These are phyloP conservation scores for Boletus coccyginus DNA, from an alignment of 768 basidiomycete genomes.

Conservation along the genomic window DNA sequence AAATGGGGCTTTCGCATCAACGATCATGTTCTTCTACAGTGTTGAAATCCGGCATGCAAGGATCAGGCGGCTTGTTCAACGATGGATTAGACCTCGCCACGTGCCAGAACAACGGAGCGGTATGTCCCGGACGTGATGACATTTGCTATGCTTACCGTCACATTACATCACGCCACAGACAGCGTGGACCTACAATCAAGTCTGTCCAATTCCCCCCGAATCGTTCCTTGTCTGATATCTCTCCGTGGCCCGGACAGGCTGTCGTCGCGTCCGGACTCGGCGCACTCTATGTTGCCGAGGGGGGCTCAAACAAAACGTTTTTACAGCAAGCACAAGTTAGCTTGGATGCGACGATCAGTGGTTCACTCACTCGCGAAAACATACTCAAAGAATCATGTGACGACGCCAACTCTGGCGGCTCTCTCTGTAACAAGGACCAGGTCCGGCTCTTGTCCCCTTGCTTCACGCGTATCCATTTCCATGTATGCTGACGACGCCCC, in stretches of 20 bases:
- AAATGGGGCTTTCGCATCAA: background rate
- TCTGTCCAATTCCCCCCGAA: slow-evolving; percentile 11
- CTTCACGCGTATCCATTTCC: too few relatives aligned
- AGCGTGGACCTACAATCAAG: slow-evolving; percentile 61
- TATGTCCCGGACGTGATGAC: background rate
- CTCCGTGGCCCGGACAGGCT: slow-evolving; percentile 31
- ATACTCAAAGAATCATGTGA: slow-evolving; percentile 56
- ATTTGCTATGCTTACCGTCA: background rate
- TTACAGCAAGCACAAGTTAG: slow-evolving; percentile 51
- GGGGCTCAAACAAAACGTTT: slow-evolving; percentile 33
- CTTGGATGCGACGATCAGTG: slow-evolving; percentile 46
- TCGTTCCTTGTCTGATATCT: background rate
- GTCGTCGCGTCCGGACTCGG: slow-evolving; percentile 55
- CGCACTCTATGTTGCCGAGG: slow-evolving; percentile 41
- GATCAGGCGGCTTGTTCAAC: slow-evolving; percentile 30
- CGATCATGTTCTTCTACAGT: slow-evolving; percentile 16
- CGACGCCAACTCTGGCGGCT: slow-evolving; percentile 36
- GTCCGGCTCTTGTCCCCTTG: slow-evolving; percentile 6
- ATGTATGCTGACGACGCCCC: background rate
- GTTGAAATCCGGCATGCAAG: slow-evolving; percentile 28
- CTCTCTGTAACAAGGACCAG: slow-evolving; percentile 47
- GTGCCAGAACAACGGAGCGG: slow-evolving; percentile 29
- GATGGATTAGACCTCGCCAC: slow-evolving; percentile 24
- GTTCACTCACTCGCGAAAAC: slow-evolving; percentile 35
- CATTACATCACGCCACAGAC: slow-evolving; percentile 33